phyloP scores from a whole-genome alignment of 1,284 basidiomycete species.

The Neolentinus lepideus region DNA sequence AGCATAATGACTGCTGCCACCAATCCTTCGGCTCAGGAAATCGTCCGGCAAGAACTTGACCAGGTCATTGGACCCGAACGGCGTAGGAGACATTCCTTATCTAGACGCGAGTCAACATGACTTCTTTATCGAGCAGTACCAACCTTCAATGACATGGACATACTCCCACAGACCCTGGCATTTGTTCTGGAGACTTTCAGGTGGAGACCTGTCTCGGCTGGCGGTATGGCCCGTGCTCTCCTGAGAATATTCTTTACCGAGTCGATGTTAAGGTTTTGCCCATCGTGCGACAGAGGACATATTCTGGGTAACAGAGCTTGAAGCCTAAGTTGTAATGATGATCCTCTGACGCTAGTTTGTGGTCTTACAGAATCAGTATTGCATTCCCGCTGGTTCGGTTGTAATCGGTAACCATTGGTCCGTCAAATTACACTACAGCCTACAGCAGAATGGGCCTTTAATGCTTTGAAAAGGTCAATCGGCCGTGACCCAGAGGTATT shows the following conservation, averaged over 20 bases:
- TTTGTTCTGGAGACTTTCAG: conserved; percentile 56
- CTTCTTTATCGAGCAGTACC: conserved; percentile 29
- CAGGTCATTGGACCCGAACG: conserved; percentile 45
- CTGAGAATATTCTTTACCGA: neutral
- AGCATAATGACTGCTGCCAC: conserved; percentile 56
- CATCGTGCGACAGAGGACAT: conserved; percentile 55
- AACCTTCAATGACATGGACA: conserved; percentile 39
- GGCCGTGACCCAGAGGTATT: conserved; percentile 48
- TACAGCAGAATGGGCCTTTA: conserved; percentile 1
- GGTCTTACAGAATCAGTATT: conserved; percentile 37
- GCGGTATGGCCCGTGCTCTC: conserved; percentile 32
- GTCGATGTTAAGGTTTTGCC: conserved; percentile 34
- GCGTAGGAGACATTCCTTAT: conserved; percentile 24
- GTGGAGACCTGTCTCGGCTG: conserved; percentile 55
- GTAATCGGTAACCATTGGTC: conserved; percentile 63
- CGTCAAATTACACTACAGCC: too few relatives aligned
- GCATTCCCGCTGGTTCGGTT: conserved; percentile 51
- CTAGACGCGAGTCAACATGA: neutral
- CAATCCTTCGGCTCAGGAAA: conserved; percentile 45
- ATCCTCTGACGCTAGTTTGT: neutral
- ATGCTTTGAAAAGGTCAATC: conserved; percentile 31
- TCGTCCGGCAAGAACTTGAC: conserved; percentile 58
- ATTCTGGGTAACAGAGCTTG: conserved; percentile 36
- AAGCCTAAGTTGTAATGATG: neutral
- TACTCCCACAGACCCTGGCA: conserved; percentile 48